Conservation (phyloP, 345 rosid genomes). For the Gossypium arboreum region DNA sequence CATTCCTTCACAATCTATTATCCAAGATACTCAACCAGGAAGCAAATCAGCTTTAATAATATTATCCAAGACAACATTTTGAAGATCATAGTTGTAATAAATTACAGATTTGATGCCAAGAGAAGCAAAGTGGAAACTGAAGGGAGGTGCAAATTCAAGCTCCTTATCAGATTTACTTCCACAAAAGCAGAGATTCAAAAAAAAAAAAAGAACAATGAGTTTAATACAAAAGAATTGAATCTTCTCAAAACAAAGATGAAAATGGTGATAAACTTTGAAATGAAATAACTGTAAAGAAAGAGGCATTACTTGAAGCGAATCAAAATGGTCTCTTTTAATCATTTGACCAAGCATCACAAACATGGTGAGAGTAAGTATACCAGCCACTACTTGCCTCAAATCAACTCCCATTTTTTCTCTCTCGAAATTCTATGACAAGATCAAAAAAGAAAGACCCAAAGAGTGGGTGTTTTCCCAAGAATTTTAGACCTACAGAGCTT, state of each 20-base stretch:
- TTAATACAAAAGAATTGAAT: constrained; percentile 2
- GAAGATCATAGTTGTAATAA: not conserved
- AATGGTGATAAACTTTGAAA: not conserved
- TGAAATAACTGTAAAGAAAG: not conserved
- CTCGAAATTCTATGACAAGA: not conserved
- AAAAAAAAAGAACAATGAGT: not conserved
- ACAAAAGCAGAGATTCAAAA: not conserved
- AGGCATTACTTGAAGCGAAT: constrained; percentile 55
- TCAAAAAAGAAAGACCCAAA: not conserved
- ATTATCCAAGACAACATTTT: not conserved
- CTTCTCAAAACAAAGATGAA: not conserved
- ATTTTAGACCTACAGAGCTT: not conserved
- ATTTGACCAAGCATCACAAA: constrained; percentile 93
- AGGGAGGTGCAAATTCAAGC: not conserved
- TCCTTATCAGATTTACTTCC: constrained; percentile 2
- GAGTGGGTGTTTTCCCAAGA: not conserved
- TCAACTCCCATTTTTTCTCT: constrained; percentile 63
- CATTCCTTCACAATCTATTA: not conserved
- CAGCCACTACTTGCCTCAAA: constrained; percentile 96
- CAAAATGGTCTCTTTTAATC: constrained; percentile 92
- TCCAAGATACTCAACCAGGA: not conserved
- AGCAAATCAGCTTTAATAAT: not conserved
- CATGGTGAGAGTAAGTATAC: constrained; percentile 85
- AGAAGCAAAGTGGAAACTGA: not conserved
- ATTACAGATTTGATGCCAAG: constrained; percentile 4